A percentile compares a stretch with the other conserved stretches of the same genome.
These are phyloP conservation scores for Fusarium succisae DNA, from an alignment of 2,329 filamentous ascomycete species.

Conservation along the genomic window DNA sequence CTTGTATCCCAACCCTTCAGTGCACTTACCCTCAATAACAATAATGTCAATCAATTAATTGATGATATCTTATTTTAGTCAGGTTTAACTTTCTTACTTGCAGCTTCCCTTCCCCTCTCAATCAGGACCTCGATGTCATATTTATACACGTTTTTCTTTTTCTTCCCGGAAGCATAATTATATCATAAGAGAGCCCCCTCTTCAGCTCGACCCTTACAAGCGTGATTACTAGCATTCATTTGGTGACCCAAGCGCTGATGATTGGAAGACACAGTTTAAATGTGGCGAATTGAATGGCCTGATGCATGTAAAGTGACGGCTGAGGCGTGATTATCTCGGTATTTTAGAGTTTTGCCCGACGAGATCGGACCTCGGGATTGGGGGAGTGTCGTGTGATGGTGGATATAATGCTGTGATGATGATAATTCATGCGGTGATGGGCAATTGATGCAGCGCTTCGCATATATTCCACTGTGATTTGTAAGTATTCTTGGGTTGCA, in stretches of 20 bases:
- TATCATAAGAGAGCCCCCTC: constrained; percentile 6
- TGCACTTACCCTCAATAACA: neutral
- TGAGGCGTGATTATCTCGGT: constrained; percentile 11
- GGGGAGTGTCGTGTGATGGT: neutral
- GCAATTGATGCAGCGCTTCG: neutral
- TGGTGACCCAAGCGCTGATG: neutral
- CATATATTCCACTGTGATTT: neutral
- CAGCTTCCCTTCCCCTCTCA: neutral
- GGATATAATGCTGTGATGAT: neutral
- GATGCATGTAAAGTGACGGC: constrained; percentile 5
- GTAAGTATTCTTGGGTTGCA: neutral
- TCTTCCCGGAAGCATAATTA: neutral
- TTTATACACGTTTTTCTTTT: constrained; percentile 1
- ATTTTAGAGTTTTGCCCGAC: constrained; percentile 14
- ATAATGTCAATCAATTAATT: neutral
- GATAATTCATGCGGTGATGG: neutral
- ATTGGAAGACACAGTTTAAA: neutral
- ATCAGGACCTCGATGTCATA: neutral
- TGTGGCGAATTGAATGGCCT: constrained; percentile 22
- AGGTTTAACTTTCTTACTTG: neutral
- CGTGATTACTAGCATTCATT: neutral
- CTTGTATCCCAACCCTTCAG: neutral
- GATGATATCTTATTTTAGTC: neutral
- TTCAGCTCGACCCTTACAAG: constrained; percentile 5
- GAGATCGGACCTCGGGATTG: constrained; percentile 8